Evolutionary conservation across 2,329 filamentous ascomycete species (phyloP), one percentile per base, ranked within the genome.

Genomic region (Knufia petricola): DNA sequence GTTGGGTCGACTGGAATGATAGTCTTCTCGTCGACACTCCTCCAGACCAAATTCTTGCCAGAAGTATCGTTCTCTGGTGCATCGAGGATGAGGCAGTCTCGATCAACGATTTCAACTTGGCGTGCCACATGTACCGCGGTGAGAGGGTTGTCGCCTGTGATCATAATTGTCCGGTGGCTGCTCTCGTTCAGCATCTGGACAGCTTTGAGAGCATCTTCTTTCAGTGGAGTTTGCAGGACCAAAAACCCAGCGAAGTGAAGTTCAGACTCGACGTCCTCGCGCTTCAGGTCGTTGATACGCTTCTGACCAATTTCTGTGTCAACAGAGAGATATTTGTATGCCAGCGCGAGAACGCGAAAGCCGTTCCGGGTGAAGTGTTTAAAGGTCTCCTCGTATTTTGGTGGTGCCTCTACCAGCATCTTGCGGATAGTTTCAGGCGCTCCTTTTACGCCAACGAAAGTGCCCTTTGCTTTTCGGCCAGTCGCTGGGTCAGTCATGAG

Each of bases 141-240:
- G 46, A 98, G 76, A 10, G 92, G 90, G 65, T 98, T 98, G 66
- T 98, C 92, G 63, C 92, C 92, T 52, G 92, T 98, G 57, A 98
- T 98, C 92, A 98, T 98, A 59, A 98, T 85, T 40, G 95, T 88
- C 59, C 92, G 87, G 67, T 98, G 92, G 69, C 89, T 96, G 68
- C 90, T 96, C 72, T 98, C 92, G 63, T 95, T 98, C 59, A 98
- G 77, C 87, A 96, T 95, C 56, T 85, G 87, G 34, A 98, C 87
- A 32, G 92, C 82, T 64, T 92, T 83, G 69, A 94, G 85, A 40
- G 92, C 92, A 65, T 98, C 92, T 21, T 95, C 89, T 70, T 98
- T 98, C 50, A 98, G 75, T 3, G 92, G 92, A 61, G 88, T 95
- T 66, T 95, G 90, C 24, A 98, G 74, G 45, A 98, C 88, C 54